Percentiles rank a stretch among this genome's conserved stretches.
These are phyloP conservation scores for Phytopythium vexans DNA, from an alignment of 352 stramenopile species.

Conservation along the genomic window DNA sequence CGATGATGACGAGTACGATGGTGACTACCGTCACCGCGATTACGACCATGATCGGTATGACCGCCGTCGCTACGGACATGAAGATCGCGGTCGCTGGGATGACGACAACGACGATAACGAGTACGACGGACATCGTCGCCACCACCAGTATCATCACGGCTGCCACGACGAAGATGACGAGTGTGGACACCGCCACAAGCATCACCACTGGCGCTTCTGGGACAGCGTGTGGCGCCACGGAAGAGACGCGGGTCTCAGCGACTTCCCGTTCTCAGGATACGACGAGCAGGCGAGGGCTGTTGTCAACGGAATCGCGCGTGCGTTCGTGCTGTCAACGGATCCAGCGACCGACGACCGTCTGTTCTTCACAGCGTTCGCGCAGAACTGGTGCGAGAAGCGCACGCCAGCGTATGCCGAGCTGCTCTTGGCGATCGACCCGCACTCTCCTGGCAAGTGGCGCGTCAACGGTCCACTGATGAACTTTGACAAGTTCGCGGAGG, in stretches of 20 bases:
- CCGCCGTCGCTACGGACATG: too few species aligned
- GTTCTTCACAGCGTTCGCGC: slow-evolving; percentile 69
- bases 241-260: slow-evolving; percentile 8
- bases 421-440: slow-evolving; percentile 44
- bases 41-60: too few species aligned
- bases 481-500: slow-evolving; percentile 54
- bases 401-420: slow-evolving; percentile 40
- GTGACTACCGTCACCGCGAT: too few species aligned
- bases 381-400: slow-evolving; percentile 64
- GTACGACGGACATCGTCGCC: too few species aligned
- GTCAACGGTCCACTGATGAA: slow-evolving; percentile 69
- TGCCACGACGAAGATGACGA: slow-evolving; percentile 10
- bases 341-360: slow-evolving; percentile 37
- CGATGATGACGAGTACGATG: too few species aligned
- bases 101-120: too few species aligned
- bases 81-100: too few species aligned
- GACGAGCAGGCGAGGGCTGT: slow-evolving; percentile 19
- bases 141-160: too few species aligned
- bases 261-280: slow-evolving; percentile 22
- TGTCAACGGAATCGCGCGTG: slow-evolving; percentile 21
- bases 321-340: slow-evolving; percentile 18
- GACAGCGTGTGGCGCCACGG: slow-evolving; percentile 1
- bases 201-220: too few species aligned
- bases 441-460: slow-evolving; percentile 62
- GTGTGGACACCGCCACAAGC: not conserved